Evolutionary conservation across 495 filamentous ascomycete species (phyloP).

Genomic region (Bombardia bombarda): DNA sequence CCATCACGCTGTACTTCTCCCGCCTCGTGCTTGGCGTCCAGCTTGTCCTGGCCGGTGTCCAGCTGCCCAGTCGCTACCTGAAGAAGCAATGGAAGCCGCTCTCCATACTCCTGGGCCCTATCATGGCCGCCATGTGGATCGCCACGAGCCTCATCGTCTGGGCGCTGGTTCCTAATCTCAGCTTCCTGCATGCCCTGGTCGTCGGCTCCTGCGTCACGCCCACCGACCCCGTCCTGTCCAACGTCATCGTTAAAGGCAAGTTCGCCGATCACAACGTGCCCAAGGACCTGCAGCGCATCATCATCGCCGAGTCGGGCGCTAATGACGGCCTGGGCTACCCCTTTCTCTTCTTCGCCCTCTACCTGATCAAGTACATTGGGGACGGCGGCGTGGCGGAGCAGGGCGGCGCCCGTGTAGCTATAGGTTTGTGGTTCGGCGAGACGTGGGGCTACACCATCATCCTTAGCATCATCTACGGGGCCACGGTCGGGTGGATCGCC

Average conservation of each 20-base stretch:
- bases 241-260: constrained; percentile 87
- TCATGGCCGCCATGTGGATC: constrained; percentile 90
- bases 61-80: constrained; percentile 83
- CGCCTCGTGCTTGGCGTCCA: constrained; percentile 88
- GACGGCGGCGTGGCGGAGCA: constrained; percentile 35
- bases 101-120: constrained; percentile 68
- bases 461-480: constrained; percentile 71
- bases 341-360: constrained; percentile 79
- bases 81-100: constrained; percentile 73
- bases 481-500: constrained; percentile 68
- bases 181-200: constrained; percentile 69
- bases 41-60: constrained; percentile 80
- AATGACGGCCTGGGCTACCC: constrained; percentile 95
- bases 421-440: constrained; percentile 79
- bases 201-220: constrained; percentile 82
- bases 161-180: constrained; percentile 65
- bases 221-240: constrained; percentile 84
- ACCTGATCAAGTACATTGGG: constrained; percentile 68
- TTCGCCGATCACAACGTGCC: constrained; percentile 89
- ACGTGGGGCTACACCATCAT: constrained; percentile 81
- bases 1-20: constrained; percentile 68
- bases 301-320: constrained; percentile 82
- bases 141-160: constrained; percentile 68
- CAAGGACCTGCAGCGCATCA: constrained; percentile 72
- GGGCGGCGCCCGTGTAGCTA: constrained; percentile 58